Conservation (phyloP, 352 stramenopile genomes). For the Phytopythium ostracodes region DNA sequence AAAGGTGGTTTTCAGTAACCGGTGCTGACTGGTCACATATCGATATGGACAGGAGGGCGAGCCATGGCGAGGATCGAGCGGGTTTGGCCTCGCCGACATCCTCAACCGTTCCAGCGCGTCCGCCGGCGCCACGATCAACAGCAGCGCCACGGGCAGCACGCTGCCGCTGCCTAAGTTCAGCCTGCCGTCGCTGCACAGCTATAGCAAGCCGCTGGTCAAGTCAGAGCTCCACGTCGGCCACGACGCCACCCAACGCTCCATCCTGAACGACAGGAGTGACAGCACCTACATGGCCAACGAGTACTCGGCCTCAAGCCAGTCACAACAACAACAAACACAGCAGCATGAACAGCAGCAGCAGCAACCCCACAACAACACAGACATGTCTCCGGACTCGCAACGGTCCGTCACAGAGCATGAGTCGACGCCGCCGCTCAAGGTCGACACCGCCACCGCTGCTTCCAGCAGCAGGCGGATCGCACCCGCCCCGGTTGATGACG, state of each 20-base stretch:
- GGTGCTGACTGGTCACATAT: slow-evolving; percentile 24
- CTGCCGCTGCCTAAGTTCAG: slow-evolving; percentile 56
- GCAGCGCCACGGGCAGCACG: slow-evolving; percentile 2
- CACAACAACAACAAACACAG: slow-evolving; percentile 16
- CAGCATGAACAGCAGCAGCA: slow-evolving; percentile 8
- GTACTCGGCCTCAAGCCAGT: slow-evolving; percentile 3
- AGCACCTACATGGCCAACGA: slow-evolving; percentile 7
- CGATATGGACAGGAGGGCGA: slow-evolving; percentile 45
- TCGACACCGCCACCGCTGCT: slow-evolving; percentile 12
- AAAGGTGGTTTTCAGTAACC: too few relatives aligned
- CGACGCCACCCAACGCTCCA: slow-evolving; percentile 22
- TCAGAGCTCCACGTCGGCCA: slow-evolving; percentile 25
- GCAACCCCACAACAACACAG: slow-evolving; percentile 13
- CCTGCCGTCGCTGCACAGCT: slow-evolving; percentile 73
- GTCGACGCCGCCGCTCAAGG: slow-evolving; percentile 17
- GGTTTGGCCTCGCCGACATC: slow-evolving; percentile 79
- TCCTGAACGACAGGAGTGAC: slow-evolving; percentile 29
- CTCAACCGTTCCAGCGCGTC: slow-evolving; percentile 51
- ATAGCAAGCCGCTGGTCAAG: slow-evolving; percentile 61
- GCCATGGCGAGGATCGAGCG: slow-evolving; percentile 56
- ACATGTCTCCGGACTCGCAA: slow-evolving; percentile 21
- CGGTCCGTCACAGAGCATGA: not conserved
- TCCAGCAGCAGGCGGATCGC: slow-evolving; percentile 33
- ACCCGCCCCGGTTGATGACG: slow-evolving; percentile 55
- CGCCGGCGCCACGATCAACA: slow-evolving; percentile 2